These are phyloP conservation scores for Terfezia claveryi DNA, from an alignment of 495 filamentous ascomycete species.

Conservation along the genomic window DNA sequence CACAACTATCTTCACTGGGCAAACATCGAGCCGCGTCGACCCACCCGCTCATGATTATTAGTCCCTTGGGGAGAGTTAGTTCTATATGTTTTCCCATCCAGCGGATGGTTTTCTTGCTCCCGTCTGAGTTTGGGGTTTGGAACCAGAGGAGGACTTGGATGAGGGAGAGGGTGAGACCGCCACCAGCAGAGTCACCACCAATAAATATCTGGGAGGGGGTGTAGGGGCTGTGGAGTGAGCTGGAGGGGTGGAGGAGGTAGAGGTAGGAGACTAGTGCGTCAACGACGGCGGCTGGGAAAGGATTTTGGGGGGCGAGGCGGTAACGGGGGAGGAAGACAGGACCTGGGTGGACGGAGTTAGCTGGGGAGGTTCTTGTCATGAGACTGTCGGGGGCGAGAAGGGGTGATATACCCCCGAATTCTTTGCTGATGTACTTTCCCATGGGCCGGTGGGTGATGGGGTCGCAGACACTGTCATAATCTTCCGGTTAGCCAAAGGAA, in stretches of 20 bases:
- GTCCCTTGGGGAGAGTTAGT: slow-evolving; percentile 47
- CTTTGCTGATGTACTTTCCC: slow-evolving; percentile 28
- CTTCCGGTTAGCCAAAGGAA: background rate
- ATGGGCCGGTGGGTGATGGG: slow-evolving; percentile 39
- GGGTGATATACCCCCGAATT: slow-evolving; percentile 22
- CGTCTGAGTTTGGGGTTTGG: slow-evolving; percentile 23
- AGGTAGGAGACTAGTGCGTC: slow-evolving; percentile 73
- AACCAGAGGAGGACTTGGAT: slow-evolving; percentile 55
- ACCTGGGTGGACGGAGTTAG: background rate
- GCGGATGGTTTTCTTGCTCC: slow-evolving; percentile 20
- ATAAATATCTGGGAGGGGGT: slow-evolving; percentile 50
- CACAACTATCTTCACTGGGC: slow-evolving; percentile 43
- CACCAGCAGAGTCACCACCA: slow-evolving; percentile 74
- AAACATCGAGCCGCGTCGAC: slow-evolving; percentile 51
- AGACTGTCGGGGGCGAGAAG: background rate
- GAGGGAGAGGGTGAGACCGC: slow-evolving; percentile 49
- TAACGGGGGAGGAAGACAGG: slow-evolving; percentile 66
- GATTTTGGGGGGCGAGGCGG: slow-evolving; percentile 60
- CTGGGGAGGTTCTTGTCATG: background rate
- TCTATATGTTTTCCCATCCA: slow-evolving; percentile 38
- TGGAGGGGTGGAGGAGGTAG: slow-evolving; percentile 51
- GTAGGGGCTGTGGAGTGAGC: slow-evolving; percentile 48
- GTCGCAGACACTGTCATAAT: slow-evolving; percentile 37
- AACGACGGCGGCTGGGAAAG: slow-evolving; percentile 64
- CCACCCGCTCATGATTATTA: slow-evolving; percentile 49